Conservation (phyloP, 192 early-diverging fungal genomes). For the Coemansia javaensis region DNA sequence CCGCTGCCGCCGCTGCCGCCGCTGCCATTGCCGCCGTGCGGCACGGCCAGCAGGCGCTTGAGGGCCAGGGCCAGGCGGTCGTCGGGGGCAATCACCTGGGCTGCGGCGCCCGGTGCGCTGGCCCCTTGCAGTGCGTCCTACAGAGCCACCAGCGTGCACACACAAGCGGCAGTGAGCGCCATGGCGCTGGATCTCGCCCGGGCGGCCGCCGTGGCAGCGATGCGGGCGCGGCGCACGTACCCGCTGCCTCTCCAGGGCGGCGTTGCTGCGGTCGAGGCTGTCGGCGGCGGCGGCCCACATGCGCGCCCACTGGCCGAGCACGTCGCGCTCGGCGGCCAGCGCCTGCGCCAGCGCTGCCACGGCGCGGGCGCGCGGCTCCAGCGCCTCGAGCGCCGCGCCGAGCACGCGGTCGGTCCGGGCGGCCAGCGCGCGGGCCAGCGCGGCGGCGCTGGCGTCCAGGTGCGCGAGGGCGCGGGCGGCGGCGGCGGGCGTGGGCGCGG, state of each 20-base stretch:
- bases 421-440: constrained; percentile 10
- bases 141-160: not conserved
- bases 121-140: constrained; percentile 11
- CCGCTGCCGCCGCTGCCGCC: not conserved
- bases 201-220: too few species aligned
- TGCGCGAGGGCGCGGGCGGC: not conserved
- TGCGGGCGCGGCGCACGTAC: constrained; percentile 2
- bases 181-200: too few species aligned
- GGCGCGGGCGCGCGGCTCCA: constrained; percentile 3
- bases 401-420: constrained; percentile 2
- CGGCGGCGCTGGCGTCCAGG: constrained; percentile 10
- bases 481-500: not conserved
- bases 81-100: constrained; percentile 24
- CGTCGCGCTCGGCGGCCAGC: constrained; percentile 18
- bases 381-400: not conserved
- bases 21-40: constrained; percentile 3
- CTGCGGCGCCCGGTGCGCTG: not conserved
- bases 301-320: constrained; percentile 20
- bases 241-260: constrained; percentile 11
- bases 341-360: constrained; percentile 2
- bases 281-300: constrained; percentile 22
- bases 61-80: constrained; percentile 35
- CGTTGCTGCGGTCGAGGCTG: constrained; percentile 18
- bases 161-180: not conserved
- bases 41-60: constrained; percentile 24